A percentile compares a stretch with the other conserved stretches of the same genome.
Conservation (phyloP, 2,329 filamentous ascomycete species). For the Aureobasidium sp. region DNA sequence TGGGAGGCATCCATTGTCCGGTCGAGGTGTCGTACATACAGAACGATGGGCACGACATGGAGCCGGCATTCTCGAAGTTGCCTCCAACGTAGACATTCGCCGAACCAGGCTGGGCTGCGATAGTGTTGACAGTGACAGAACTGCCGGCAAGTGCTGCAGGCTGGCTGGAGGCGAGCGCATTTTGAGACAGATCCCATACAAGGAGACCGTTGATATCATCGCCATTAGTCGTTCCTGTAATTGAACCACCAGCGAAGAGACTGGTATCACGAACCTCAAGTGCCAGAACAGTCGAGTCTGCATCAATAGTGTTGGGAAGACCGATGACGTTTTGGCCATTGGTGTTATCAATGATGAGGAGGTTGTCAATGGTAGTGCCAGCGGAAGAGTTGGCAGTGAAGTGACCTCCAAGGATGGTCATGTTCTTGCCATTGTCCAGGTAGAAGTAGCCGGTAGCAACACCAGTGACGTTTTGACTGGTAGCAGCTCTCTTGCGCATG, state of each 20-base stretch:
- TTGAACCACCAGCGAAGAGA: constrained; percentile 73
- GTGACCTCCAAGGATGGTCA: constrained; percentile 81
- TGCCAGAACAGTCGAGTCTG: constrained; percentile 66
- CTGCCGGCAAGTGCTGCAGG: constrained; percentile 66
- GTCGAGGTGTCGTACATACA: constrained; percentile 67
- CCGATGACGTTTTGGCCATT: constrained; percentile 60
- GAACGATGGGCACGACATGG: constrained; percentile 70
- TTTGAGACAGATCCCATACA: constrained; percentile 64
- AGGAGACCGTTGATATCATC: constrained; percentile 63
- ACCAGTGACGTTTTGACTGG: constrained; percentile 47
- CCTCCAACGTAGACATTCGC: constrained; percentile 79
- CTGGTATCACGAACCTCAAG: constrained; percentile 58
- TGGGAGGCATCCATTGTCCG: constrained; percentile 73
- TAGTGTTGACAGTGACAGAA: constrained; percentile 64
- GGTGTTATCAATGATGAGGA: constrained; percentile 74
- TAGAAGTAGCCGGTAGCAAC: constrained; percentile 77
- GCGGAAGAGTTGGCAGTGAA: constrained; percentile 65
- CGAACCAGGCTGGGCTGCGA: constrained; percentile 62
- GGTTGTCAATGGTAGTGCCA: constrained; percentile 65
- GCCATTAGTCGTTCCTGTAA: constrained; percentile 62
- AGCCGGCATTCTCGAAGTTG: constrained; percentile 72
- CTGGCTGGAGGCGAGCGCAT: constrained; percentile 56
- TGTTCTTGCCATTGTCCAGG: constrained; percentile 58
- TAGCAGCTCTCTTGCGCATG: constrained; percentile 32
- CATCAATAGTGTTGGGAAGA: constrained; percentile 55